These are phyloP conservation scores for Umbelopsis vinacea DNA, from an alignment of 192 early-diverging fungal genomes.

Conservation along the genomic window DNA sequence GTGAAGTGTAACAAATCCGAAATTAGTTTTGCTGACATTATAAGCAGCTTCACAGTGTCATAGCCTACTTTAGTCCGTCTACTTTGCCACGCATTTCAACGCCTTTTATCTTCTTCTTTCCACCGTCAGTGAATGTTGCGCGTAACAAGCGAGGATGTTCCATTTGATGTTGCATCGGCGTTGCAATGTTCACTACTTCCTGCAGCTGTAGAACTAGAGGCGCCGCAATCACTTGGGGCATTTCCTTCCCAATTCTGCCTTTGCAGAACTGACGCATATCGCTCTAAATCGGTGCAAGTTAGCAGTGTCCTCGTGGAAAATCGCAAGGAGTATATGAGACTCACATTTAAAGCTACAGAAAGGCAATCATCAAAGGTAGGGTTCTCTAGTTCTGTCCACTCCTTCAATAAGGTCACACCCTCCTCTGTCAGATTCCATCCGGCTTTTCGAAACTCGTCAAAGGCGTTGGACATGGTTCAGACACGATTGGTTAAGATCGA, in stretches of 20 bases:
- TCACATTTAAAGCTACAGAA: constrained; percentile 29
- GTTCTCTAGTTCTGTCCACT: constrained; percentile 12
- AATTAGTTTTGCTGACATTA: not conserved
- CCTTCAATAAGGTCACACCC: constrained; percentile 25
- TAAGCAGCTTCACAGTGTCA: not conserved
- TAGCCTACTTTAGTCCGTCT: constrained; percentile 25
- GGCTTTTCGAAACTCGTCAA: constrained; percentile 25
- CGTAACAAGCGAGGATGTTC: constrained; percentile 36
- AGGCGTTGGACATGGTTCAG: not conserved
- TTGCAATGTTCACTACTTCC: constrained; percentile 31
- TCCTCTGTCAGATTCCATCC: constrained; percentile 32
- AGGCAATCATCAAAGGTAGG: constrained; percentile 28
- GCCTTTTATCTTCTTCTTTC: constrained; percentile 37
- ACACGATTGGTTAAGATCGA: no score
- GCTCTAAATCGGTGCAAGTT: constrained; percentile 4
- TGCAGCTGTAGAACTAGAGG: constrained; percentile 37
- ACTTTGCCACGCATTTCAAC: constrained; percentile 37
- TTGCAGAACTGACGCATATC: constrained; percentile 28
- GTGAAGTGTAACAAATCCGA: not conserved
- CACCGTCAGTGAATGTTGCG: constrained; percentile 37
- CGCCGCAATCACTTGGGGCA: not conserved
- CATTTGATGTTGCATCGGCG: constrained; percentile 32
- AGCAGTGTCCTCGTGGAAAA: not conserved
- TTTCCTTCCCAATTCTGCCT: constrained; percentile 25
- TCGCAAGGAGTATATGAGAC: not conserved